These are phyloP conservation scores for Orbilia blumenaviensis DNA, from an alignment of 2,329 filamentous ascomycete species.

Conservation along the genomic window DNA sequence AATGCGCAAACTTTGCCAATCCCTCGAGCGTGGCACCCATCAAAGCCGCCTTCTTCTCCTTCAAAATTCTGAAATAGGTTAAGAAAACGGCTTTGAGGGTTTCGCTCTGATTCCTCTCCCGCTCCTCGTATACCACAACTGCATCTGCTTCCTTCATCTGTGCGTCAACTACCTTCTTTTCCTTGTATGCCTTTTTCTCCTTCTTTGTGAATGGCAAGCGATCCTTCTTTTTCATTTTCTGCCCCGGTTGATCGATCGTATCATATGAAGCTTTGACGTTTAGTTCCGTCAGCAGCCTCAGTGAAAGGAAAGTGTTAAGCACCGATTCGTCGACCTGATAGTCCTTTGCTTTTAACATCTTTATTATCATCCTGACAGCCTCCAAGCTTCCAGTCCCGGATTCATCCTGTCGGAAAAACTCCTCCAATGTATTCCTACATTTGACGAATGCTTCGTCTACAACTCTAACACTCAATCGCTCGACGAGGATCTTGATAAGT, in stretches of 20 bases:
- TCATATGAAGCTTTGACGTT: conserved; percentile 82
- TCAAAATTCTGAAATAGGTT: conserved; percentile 92
- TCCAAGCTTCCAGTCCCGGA: conserved; percentile 89
- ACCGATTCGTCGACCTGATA: conserved; percentile 83
- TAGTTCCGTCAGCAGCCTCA: conserved; percentile 88
- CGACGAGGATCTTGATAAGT: conserved; percentile 83
- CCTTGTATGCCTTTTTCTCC: conserved; percentile 80
- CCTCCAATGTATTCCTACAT: conserved; percentile 80
- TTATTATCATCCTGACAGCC: conserved; percentile 81
- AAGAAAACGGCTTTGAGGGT: conserved; percentile 95
- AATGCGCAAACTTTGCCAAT: conserved; percentile 82
- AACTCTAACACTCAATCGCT: conserved; percentile 77
- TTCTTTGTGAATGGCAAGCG: conserved; percentile 73
- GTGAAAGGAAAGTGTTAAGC: conserved; percentile 87
- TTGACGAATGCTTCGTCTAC: conserved; percentile 79
- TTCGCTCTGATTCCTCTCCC: conserved; percentile 92
- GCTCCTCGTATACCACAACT: conserved; percentile 87
- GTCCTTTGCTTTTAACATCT: conserved; percentile 92
- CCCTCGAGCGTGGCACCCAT: conserved; percentile 98
- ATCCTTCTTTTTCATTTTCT: conserved; percentile 62
- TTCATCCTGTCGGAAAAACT: conserved; percentile 84
- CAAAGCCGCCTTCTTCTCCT: conserved; percentile 78
- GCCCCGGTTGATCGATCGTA: conserved; percentile 70
- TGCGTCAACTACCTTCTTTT: conserved; percentile 87
- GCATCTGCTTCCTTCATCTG: conserved; percentile 94